Base-by-base conservation (phyloP, 73 alveolate species). In the Blepharisma stoltei region DNA sequence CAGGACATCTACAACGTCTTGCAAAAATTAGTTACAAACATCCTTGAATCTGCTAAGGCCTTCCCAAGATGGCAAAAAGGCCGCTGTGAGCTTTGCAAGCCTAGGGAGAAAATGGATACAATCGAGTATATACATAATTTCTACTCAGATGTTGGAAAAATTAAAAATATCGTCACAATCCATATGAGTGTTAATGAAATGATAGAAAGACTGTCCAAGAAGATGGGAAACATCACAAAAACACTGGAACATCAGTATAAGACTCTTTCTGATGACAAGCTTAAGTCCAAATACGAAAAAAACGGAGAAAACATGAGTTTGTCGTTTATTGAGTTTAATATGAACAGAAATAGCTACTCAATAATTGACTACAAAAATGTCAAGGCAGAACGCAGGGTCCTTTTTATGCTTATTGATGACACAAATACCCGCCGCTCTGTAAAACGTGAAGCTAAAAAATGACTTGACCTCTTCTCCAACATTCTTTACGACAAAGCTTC, bases 1-100 rank as follows among this genome's bases (percentile, higher is more conserved):
- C 94, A 85, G 55, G 98, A 92, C 46, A 89, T 92, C 4, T 80
- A 86, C 43, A 88, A 83, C 20, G 81, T 78, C 9, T 83, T 92
- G 23, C 95, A 92, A 68, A 92, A 92, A 77, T 84, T 92, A 68
- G 78, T 85, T 54, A 83, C 91, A 8, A 83, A 85, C 20, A 83
- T 90, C 54, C 80, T 86, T 37, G 96, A 90, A 43, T 78, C 94
- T 38, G 84, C 96, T 0, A 78, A 81, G 53, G 76, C 75, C 38
- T 92, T 92, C 78, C 93, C 96, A 70, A 80, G 98, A 77, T 92
- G 98, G 98, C 86, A 89, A 94, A 92, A 92, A 67, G 98, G 96
- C 18, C 81, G 78, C 86, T 90, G 98, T 67, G 91, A 67, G 44
- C 77, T 90, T 21, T 89, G 92, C 76, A 91, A 87, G 73, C 94